phyloP scores from a whole-genome alignment of 352 stramenopile species.

The Globisporangium barbulae region DNA sequence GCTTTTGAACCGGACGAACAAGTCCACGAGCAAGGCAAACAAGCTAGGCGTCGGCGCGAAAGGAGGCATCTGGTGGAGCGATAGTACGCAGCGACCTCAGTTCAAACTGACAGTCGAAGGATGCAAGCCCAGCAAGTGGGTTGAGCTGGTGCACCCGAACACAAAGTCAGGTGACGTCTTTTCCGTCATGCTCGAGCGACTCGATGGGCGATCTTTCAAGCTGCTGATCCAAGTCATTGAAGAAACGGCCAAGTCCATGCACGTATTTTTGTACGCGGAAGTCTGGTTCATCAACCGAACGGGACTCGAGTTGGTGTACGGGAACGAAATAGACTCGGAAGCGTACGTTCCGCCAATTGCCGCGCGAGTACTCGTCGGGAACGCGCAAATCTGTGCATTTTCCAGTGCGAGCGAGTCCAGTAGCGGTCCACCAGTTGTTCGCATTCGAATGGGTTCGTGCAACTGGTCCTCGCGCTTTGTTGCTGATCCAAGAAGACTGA shows the following conservation, averaged over 20 bases:
- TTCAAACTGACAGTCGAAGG: constrained; percentile 69
- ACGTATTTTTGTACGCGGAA: constrained; percentile 56
- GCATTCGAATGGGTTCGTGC: constrained; percentile 49
- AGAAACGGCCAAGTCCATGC: constrained; percentile 35
- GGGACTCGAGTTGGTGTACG: constrained; percentile 68
- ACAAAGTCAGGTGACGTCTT: constrained; percentile 50
- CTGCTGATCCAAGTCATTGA: constrained; percentile 63
- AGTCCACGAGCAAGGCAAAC: constrained; percentile 29
- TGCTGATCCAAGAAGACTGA: constrained; percentile 65
- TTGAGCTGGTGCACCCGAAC: constrained; percentile 50
- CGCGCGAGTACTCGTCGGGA: constrained; percentile 65
- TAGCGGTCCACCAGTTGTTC: constrained; percentile 35
- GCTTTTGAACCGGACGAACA: constrained; percentile 24
- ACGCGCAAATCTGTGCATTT: constrained; percentile 73
- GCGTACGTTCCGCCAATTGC: constrained; percentile 49
- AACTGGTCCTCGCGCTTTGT: constrained; percentile 73
- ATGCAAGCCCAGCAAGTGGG: constrained; percentile 62
- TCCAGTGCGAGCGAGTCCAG: constrained; percentile 34
- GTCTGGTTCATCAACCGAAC: constrained; percentile 85
- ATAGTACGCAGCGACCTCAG: constrained; percentile 54
- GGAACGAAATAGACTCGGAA: constrained; percentile 59
- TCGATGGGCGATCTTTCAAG: constrained; percentile 64
- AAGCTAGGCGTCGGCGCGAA: constrained; percentile 54
- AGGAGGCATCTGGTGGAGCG: constrained; percentile 75
- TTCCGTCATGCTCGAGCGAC: constrained; percentile 54